A percentile compares a stretch with the other conserved stretches of the same genome.
Conservation (phyloP, 345 rosid genomes). For the Xanthoceras sorbifolium region DNA sequence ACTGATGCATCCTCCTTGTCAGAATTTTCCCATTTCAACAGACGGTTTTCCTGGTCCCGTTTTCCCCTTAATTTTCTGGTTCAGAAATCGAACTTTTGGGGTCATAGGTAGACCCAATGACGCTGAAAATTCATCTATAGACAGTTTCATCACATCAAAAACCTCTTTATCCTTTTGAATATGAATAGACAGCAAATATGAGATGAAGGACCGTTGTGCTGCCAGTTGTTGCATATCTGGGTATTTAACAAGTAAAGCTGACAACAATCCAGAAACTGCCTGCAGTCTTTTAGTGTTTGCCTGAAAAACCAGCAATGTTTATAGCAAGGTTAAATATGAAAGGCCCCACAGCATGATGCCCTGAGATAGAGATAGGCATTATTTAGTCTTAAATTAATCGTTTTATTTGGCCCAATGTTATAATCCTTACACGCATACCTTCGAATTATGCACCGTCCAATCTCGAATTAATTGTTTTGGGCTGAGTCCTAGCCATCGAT, state of each 20-base stretch:
- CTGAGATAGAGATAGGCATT: no score
- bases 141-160: slow-evolving; percentile 72
- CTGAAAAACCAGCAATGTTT: slow-evolving; percentile 38
- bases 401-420: no score
- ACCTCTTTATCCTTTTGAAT: slow-evolving; percentile 84
- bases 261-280: slow-evolving; percentile 64
- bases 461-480: no score
- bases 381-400: no score
- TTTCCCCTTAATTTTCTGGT: slow-evolving; percentile 49
- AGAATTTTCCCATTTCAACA: slow-evolving; percentile 35
- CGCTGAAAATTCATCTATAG: slow-evolving; percentile 78
- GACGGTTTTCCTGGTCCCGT: slow-evolving; percentile 33
- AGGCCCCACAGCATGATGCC: not conserved
- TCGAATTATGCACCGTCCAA: no score
- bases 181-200: slow-evolving; percentile 79
- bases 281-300: slow-evolving; percentile 65
- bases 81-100: slow-evolving; percentile 70
- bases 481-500: no score
- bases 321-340: slow-evolving; percentile 13
- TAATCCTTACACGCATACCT: no score
- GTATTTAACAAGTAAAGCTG: slow-evolving; percentile 72
- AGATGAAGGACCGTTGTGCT: slow-evolving; percentile 81
- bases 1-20: slow-evolving; percentile 26
- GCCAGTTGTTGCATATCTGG: slow-evolving; percentile 67
- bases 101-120: slow-evolving; percentile 91